Percentiles rank a stretch among this genome's conserved stretches.
Conservation (phyloP, 1,284 basidiomycete genomes). For the Apiotrichum akiyoshidainum region DNA sequence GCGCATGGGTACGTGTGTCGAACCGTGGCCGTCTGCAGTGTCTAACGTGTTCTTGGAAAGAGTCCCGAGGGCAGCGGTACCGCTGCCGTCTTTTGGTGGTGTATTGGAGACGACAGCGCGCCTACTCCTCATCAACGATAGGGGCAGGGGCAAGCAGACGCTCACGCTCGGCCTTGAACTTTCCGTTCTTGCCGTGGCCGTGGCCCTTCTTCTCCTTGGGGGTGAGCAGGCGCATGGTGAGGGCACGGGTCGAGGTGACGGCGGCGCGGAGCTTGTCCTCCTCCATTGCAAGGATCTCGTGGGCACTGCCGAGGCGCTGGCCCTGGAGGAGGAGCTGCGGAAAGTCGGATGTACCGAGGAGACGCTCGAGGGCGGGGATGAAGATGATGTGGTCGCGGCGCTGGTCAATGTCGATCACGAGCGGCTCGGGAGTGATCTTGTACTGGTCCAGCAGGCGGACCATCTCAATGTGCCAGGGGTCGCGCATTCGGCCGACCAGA, state of each 20-base stretch:
- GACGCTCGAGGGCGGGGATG: constrained; percentile 56
- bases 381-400: constrained; percentile 57
- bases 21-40: too few species aligned
- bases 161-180: constrained; percentile 5
- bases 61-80: too few species aligned
- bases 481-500: constrained; percentile 68
- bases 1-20: too few species aligned
- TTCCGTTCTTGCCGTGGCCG: constrained; percentile 2
- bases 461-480: constrained; percentile 59
- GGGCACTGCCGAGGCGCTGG: constrained; percentile 58
- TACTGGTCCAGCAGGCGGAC: constrained; percentile 61
- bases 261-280: constrained; percentile 56
- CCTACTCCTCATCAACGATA: constrained; percentile 2
- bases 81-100: background rate
- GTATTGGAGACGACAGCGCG: background rate
- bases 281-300: constrained; percentile 57
- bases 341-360: constrained; percentile 60
- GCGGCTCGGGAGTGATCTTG: constrained; percentile 64
- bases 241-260: constrained; percentile 60
- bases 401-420: constrained; percentile 71
- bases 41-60: too few species aligned
- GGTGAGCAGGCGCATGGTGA: constrained; percentile 49
- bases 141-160: constrained; percentile 11
- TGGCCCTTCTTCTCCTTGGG: constrained; percentile 48
- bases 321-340: constrained; percentile 72